These are phyloP conservation scores for Malus hybrid DNA, from an alignment of 331 rosid genomes.

Conservation along the genomic window DNA sequence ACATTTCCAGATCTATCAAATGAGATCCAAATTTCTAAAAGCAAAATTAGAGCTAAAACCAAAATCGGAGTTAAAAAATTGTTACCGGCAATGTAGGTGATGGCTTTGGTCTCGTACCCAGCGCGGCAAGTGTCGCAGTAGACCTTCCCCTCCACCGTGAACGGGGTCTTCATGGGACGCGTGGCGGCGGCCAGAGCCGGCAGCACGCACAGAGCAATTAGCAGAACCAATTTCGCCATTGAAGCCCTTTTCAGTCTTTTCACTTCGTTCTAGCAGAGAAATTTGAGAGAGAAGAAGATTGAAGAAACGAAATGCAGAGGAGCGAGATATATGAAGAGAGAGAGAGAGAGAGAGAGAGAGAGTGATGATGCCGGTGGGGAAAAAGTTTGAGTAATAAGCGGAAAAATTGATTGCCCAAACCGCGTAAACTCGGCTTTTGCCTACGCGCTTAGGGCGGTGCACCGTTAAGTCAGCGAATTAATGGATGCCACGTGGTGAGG, in stretches of 20 bases:
- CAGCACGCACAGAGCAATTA: constrained; percentile 37
- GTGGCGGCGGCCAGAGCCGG: constrained; percentile 64
- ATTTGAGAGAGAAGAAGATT: neutral
- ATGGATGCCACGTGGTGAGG: constrained; percentile 1
- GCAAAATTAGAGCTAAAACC: no score
- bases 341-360: no score
- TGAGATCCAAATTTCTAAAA: neutral
- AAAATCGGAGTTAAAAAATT: neutral
- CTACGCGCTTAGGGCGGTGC: neutral
- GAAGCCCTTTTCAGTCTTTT: constrained; percentile 9
- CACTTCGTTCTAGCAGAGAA: neutral
- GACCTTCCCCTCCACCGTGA: constrained; percentile 51
- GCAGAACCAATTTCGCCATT: constrained; percentile 25
- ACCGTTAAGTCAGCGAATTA: accelerated
- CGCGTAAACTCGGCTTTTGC: neutral
- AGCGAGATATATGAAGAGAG: neutral
- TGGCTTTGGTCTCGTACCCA: constrained; percentile 78
- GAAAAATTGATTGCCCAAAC: neutral
- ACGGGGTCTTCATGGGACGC: constrained; percentile 53
- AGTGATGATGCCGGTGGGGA: neutral
- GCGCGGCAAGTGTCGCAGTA: constrained; percentile 82
- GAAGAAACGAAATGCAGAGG: neutral
- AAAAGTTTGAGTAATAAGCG: neutral
- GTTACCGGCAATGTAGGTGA: constrained; percentile 58
- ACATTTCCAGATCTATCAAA: neutral